Percentiles rank a stretch among this genome's conserved stretches.
phyloP scores from a whole-genome alignment of 371 early-diverging fungal genomes.

The Cladochytrium tenue region DNA sequence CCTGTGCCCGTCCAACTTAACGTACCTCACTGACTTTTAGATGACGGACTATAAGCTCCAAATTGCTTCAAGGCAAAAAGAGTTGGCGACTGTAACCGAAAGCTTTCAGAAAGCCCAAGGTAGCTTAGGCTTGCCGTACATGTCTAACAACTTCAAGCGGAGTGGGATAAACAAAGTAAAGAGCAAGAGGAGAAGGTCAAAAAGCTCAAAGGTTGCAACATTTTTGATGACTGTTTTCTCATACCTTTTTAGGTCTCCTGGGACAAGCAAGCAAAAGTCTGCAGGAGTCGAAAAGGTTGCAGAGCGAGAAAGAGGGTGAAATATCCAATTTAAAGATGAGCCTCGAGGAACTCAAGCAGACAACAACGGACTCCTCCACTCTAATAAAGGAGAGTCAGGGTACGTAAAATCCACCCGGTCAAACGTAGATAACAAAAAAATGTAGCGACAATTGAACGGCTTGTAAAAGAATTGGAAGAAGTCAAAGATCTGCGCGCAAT shows the following conservation, averaged over 20 bases:
- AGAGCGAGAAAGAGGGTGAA: constrained; percentile 17
- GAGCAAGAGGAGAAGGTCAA: constrained; percentile 27
- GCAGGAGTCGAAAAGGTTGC: constrained; percentile 26
- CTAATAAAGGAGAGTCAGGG: no score
- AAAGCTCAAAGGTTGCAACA: constrained; percentile 21
- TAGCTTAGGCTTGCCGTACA: constrained; percentile 35
- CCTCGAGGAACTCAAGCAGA: constrained; percentile 3
- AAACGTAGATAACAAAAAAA: no score
- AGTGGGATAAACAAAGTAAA: not conserved
- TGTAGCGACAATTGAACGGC: constrained; percentile 17
- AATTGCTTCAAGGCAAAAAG: constrained; percentile 24
- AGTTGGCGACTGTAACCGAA: constrained; percentile 12
- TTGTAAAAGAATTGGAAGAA: constrained; percentile 13
- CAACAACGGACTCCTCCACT: not conserved
- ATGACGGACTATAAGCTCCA: constrained; percentile 27
- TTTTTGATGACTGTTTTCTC: not conserved
- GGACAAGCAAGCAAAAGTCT: constrained; percentile 31
- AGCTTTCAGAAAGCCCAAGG: constrained; percentile 66
- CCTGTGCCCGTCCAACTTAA: no score
- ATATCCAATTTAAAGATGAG: constrained; percentile 11
- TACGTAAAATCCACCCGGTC: no score
- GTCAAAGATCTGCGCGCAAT: constrained; percentile 14
- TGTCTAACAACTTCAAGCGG: constrained; percentile 3
- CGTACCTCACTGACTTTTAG: no score
- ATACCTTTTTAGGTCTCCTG: constrained; percentile 4